Evolutionary conservation across 225 moss, liverwort and hornwort genomes (phyloP).

Genomic region (Pseudisothecium myosuroides): DNA sequence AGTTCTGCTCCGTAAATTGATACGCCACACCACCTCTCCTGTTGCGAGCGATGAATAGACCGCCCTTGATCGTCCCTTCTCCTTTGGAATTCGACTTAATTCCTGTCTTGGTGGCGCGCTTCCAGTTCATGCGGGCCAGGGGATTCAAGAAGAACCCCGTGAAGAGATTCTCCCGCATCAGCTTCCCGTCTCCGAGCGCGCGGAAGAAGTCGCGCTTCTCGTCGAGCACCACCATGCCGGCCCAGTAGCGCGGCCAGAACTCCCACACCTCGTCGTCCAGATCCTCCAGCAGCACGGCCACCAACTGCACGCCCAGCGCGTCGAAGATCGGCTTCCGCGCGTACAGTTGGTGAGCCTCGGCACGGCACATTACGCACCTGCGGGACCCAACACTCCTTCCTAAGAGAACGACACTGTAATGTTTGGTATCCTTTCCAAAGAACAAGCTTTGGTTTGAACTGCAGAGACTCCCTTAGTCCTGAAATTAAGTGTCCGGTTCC

Average conservation of each 20-base stretch:
- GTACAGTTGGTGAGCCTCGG: conserved; percentile 83
- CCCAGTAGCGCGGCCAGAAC: conserved; percentile 95
- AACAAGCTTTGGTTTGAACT: not conserved
- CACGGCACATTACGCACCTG: conserved; percentile 98
- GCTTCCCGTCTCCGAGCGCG: conserved; percentile 70
- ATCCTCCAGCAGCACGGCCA: conserved; percentile 71
- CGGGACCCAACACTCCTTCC: not conserved
- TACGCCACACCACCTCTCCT: conserved; percentile 70
- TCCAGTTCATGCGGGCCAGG: conserved; percentile 53
- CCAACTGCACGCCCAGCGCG: conserved; percentile 68
- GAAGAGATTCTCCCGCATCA: conserved; percentile 60
- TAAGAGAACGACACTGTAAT: not conserved
- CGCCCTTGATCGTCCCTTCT: conserved; percentile 75
- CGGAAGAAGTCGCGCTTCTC: conserved; percentile 75
- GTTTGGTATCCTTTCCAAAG: not conserved
- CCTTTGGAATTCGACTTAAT: conserved; percentile 42
- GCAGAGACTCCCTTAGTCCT: not conserved
- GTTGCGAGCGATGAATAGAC: conserved; percentile 52
- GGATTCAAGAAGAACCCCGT: conserved; percentile 68
- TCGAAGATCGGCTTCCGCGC: conserved; percentile 91
- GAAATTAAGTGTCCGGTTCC: not conserved
- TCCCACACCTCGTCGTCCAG: conserved; percentile 70
- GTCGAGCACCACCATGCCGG: conserved; percentile 69
- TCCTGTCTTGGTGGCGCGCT: conserved; percentile 55
- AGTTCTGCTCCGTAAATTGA: conserved; percentile 56